Conservation (phyloP, 176 grass and related monocot genomes). For the Cenchrus purpureus region DNA sequence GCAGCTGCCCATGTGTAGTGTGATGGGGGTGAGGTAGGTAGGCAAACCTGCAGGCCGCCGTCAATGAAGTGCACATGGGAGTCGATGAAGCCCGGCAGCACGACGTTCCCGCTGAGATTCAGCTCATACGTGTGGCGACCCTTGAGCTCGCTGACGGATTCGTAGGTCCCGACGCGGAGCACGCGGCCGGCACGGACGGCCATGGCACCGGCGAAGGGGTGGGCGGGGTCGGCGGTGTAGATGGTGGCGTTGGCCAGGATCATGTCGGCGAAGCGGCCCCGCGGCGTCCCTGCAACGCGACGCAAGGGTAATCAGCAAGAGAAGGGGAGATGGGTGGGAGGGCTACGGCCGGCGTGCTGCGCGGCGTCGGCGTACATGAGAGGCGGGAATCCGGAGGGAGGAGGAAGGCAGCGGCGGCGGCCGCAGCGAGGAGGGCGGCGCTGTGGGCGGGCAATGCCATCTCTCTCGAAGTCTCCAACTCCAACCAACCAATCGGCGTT, state of each 20-base stretch:
- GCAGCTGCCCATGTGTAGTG: background rate
- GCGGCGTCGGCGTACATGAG: slow-evolving; percentile 37
- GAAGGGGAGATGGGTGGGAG: background rate
- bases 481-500: background rate
- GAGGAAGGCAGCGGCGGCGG: slow-evolving; percentile 27
- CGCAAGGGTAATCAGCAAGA: background rate
- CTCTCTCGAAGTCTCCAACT: background rate
- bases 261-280: slow-evolving; percentile 62
- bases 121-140: slow-evolving; percentile 48
- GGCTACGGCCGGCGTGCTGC: too few relatives aligned
- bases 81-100: slow-evolving; percentile 90
- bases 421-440: slow-evolving; percentile 39
- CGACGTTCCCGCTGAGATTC: slow-evolving; percentile 80
- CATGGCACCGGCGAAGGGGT: slow-evolving; percentile 82
- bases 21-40: background rate
- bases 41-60: slow-evolving; percentile 66
- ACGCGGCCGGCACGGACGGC: slow-evolving; percentile 72
- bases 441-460: slow-evolving; percentile 8
- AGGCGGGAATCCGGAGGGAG: slow-evolving; percentile 1
- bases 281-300: slow-evolving; percentile 42
- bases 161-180: slow-evolving; percentile 71
- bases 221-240: slow-evolving; percentile 78
- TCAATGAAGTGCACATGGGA: slow-evolving; percentile 86
- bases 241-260: slow-evolving; percentile 90
- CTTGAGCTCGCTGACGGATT: slow-evolving; percentile 62